These are phyloP conservation scores for Prunus mume DNA, from an alignment of 306 rosid species.

Conservation along the genomic window DNA sequence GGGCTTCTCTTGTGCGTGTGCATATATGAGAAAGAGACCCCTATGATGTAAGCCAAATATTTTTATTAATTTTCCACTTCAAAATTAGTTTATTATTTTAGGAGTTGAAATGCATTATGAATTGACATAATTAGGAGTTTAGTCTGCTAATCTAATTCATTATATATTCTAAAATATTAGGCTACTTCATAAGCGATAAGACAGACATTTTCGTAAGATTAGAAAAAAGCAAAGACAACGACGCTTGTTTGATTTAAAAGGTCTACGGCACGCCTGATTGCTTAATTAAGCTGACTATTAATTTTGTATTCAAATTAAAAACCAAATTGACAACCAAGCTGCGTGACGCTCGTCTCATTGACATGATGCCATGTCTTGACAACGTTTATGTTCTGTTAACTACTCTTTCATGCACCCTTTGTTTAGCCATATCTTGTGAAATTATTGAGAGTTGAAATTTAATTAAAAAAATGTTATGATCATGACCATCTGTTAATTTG, in stretches of 20 bases:
- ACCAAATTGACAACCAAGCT: constrained; percentile 8
- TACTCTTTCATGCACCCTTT: background rate
- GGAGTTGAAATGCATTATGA: background rate
- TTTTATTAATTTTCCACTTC: background rate
- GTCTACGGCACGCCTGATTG: constrained; percentile 14
- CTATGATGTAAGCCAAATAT: background rate
- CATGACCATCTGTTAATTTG: background rate
- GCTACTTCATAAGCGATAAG: background rate
- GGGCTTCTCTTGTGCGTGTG: background rate
- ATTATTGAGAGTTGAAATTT: background rate
- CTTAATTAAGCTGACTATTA: background rate
- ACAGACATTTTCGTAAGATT: background rate
- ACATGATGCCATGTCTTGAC: background rate
- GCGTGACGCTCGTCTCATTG: background rate
- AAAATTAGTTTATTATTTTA: background rate
- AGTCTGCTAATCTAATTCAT: constrained; percentile 1
- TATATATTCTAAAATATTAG: background rate
- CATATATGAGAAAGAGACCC: background rate
- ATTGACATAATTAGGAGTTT: background rate
- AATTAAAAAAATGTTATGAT: background rate
- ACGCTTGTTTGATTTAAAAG: constrained; percentile 1
- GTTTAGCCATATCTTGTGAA: constrained; percentile 2
- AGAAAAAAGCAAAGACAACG: background rate
- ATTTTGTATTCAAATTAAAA: background rate
- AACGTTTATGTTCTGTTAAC: constrained; percentile 8